Base-by-base conservation (phyloP, 2,329 filamentous ascomycete genomes). In the Pseudogymnoascus sp. region DNA sequence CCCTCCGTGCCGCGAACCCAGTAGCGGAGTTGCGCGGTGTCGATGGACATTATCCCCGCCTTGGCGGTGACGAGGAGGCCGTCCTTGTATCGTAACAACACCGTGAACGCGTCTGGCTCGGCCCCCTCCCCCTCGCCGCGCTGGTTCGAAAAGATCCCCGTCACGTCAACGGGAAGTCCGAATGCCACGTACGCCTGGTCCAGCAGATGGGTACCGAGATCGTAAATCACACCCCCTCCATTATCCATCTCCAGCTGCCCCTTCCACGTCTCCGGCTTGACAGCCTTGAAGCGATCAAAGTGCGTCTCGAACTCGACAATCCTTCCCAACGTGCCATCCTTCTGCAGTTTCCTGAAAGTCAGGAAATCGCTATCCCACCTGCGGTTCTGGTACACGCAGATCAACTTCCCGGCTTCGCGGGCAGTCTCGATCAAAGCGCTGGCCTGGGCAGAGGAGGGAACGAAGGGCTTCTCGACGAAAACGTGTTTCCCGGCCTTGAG, bases 391-490 rank as follows among this genome's bases (percentile, higher is more conserved):
- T 80, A 80, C 45, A 83, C 79, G 63, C 79, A 79, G 43, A 79
- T 73, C 64, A 75, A 66, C 68, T 75, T 77, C 16, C 73, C 75
- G 14, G 69, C 76, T 65, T 72, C 71, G 66, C 73, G 69, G 1
- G 77, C 75, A 61, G 77, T 72, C 31, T 72, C 72, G 51, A 74
- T 81, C 6, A 93, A 83, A 68, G 84, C 77, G 36, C 84, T 80
- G 10, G 90, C 90, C 76, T 93, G 86, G 65, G 83, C 79, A 1
- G 83, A 79, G 1, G 86, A 89, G 19, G 90, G 87, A 11, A 90
- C 89, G 73, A 93, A 93, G 2, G 90, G 90, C 79, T 93, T 93
- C 79, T 93, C 90, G 60, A 89, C 88, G 62, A 93, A 79, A 25
- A 93, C 88, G 74, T 93, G 87, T 79, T 93, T 93, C 69, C 87